These are phyloP conservation scores for Cutaneotrichosporon dermatis DNA, from an alignment of 1,284 basidiomycete genomes.

Conservation along the genomic window DNA sequence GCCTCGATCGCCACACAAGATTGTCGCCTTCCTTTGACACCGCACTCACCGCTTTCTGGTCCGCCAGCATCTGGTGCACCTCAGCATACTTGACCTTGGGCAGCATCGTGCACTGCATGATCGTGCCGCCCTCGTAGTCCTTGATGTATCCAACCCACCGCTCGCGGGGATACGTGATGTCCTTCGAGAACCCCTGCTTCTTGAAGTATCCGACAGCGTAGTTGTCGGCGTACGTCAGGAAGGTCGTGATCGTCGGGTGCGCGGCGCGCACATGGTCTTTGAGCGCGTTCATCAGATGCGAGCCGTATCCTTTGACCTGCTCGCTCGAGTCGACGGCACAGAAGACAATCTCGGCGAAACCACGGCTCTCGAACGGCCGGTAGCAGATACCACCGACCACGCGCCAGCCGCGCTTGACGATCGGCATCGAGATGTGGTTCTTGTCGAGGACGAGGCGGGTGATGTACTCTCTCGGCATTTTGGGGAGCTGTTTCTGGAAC, in stretches of 20 bases:
- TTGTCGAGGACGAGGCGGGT: slow-evolving; percentile 89
- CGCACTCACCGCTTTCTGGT: slow-evolving; percentile 67
- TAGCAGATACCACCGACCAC: slow-evolving; percentile 98
- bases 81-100: slow-evolving; percentile 84
- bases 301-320: slow-evolving; percentile 98
- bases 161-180: slow-evolving; percentile 83
- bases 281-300: slow-evolving; percentile 98
- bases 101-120: slow-evolving; percentile 98
- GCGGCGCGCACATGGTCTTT: slow-evolving; percentile 82
- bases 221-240: slow-evolving; percentile 98
- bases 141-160: slow-evolving; percentile 99
- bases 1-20: too few species aligned
- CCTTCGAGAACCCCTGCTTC: slow-evolving; percentile 98
- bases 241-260: slow-evolving; percentile 82
- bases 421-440: slow-evolving; percentile 87
- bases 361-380: slow-evolving; percentile 88
- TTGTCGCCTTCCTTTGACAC: too few species aligned
- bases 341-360: slow-evolving; percentile 98
- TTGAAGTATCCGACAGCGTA: slow-evolving; percentile 99
- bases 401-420: slow-evolving; percentile 90
- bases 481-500: slow-evolving; percentile 95
- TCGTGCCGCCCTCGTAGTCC: slow-evolving; percentile 99
- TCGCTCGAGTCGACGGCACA: slow-evolving; percentile 95
- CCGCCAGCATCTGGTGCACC: slow-evolving; percentile 69
- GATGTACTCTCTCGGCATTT: slow-evolving; percentile 99